phyloP scores from a whole-genome alignment of 495 filamentous ascomycete genomes.

The Bombardia bombarda region DNA sequence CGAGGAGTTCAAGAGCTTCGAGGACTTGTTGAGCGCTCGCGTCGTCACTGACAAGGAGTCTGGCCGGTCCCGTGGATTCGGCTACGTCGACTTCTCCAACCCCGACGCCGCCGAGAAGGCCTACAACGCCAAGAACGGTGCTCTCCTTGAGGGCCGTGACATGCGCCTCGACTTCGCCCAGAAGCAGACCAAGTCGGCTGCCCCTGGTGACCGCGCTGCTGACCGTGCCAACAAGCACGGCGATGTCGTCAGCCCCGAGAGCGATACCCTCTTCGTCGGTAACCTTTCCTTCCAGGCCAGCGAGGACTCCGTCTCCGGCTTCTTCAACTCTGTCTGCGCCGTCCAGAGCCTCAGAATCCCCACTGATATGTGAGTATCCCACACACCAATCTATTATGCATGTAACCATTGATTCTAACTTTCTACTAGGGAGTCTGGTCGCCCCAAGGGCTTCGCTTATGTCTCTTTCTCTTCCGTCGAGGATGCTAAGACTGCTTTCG shows the following conservation, averaged over 20 bases:
- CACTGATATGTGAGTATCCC: slow-evolving; percentile 59
- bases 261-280: slow-evolving; percentile 87
- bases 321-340: slow-evolving; percentile 63
- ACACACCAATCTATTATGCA: neutral
- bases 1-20: slow-evolving; percentile 78
- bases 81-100: slow-evolving; percentile 85
- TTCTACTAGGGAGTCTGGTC: slow-evolving; percentile 60
- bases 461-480: slow-evolving; percentile 77
- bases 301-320: slow-evolving; percentile 64
- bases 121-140: slow-evolving; percentile 68
- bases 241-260: slow-evolving; percentile 64
- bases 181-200: slow-evolving; percentile 50
- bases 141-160: slow-evolving; percentile 73
- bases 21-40: slow-evolving; percentile 64
- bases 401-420: slow-evolving; percentile 26
- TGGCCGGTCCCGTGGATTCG: slow-evolving; percentile 88
- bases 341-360: slow-evolving; percentile 80
- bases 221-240: slow-evolving; percentile 70
- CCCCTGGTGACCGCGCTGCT: slow-evolving; percentile 49
- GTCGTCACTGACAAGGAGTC: slow-evolving; percentile 78
- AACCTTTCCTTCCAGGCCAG: slow-evolving; percentile 83
- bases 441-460: slow-evolving; percentile 92
- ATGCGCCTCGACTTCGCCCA: slow-evolving; percentile 87
- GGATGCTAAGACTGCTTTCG: slow-evolving; percentile 71
- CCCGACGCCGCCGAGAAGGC: slow-evolving; percentile 67